Percentiles rank a stretch among this genome's conserved stretches.
Conservation (phyloP, 768 basidiomycete species). For the Termitomyces sp. region DNA sequence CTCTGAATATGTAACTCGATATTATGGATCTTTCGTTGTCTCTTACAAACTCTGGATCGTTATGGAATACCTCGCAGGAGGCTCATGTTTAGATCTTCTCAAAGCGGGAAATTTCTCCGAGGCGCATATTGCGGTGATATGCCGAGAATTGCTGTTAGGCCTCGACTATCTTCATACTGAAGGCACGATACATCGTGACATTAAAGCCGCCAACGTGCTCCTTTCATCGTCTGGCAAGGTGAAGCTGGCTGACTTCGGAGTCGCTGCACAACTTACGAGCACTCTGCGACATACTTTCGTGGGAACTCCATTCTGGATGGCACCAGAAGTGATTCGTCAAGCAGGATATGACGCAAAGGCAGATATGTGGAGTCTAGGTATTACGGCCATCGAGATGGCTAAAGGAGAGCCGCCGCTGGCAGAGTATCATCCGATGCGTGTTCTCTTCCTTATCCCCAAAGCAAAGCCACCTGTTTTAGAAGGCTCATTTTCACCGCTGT, state of each 20-base stretch:
- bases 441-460: constrained; percentile 96
- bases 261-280: constrained; percentile 93
- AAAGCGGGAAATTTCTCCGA: constrained; percentile 91
- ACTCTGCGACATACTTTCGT: constrained; percentile 97
- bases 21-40: constrained; percentile 96
- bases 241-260: constrained; percentile 98
- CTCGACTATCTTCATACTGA: constrained; percentile 96
- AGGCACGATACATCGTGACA: constrained; percentile 96
- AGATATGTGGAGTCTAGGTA: constrained; percentile 97
- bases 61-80: constrained; percentile 99
- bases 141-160: constrained; percentile 88
- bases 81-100: constrained; percentile 95
- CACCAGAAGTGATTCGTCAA: constrained; percentile 96
- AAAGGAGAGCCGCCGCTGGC: constrained; percentile 95
- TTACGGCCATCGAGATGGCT: constrained; percentile 98
- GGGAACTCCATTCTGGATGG: constrained; percentile 98
- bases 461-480: constrained; percentile 91
- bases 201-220: constrained; percentile 96
- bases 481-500: constrained; percentile 76
- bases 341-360: constrained; percentile 95
- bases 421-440: constrained; percentile 98
- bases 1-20: constrained; percentile 93
- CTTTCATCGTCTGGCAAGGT: constrained; percentile 89
- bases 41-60: constrained; percentile 98
- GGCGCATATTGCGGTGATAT: constrained; percentile 91